Conservation (phyloP, 2,329 filamentous ascomycete genomes). For the Shiraia bambusicola region DNA sequence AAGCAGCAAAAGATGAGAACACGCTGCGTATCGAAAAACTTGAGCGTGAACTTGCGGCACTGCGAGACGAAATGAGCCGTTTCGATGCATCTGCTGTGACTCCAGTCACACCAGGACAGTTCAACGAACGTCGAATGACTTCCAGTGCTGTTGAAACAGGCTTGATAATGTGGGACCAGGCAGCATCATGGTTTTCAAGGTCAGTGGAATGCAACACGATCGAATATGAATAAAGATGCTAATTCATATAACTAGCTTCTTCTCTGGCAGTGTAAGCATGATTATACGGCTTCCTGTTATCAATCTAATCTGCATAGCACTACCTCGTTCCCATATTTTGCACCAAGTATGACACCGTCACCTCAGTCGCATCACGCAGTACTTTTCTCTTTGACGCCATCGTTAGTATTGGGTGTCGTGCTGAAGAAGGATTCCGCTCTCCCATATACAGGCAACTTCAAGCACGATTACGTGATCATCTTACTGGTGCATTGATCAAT, state of each 20-base stretch:
- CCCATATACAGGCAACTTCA: conserved; percentile 39
- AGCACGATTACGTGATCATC: conserved; percentile 38
- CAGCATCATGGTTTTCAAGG: conserved; percentile 30
- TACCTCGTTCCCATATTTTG: conserved; percentile 55
- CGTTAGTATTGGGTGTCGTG: conserved; percentile 55
- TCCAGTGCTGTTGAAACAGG: conserved; percentile 27
- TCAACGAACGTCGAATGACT: conserved; percentile 4
- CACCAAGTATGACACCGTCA: conserved; percentile 48
- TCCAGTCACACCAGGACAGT: not conserved
- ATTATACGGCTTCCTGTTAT: not conserved
- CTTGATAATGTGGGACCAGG: conserved; percentile 29
- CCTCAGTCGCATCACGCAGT: conserved; percentile 50
- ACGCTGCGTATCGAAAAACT: conserved; percentile 29
- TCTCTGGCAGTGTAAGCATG: conserved; percentile 30
- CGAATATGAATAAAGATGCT: not conserved
- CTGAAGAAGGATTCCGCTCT: conserved; percentile 47
- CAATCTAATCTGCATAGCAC: conserved; percentile 37
- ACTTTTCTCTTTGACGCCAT: conserved; percentile 55
- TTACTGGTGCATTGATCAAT: conserved; percentile 52
- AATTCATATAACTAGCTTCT: conserved; percentile 31
- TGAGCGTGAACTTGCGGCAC: conserved; percentile 22
- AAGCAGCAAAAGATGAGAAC: conserved; percentile 28
- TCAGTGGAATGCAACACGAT: not conserved
- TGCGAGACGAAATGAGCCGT: conserved; percentile 18
- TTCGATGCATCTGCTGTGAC: conserved; percentile 6